Conservation (phyloP, 2,329 filamentous ascomycete species). For the Parastagonospora avenae region DNA sequence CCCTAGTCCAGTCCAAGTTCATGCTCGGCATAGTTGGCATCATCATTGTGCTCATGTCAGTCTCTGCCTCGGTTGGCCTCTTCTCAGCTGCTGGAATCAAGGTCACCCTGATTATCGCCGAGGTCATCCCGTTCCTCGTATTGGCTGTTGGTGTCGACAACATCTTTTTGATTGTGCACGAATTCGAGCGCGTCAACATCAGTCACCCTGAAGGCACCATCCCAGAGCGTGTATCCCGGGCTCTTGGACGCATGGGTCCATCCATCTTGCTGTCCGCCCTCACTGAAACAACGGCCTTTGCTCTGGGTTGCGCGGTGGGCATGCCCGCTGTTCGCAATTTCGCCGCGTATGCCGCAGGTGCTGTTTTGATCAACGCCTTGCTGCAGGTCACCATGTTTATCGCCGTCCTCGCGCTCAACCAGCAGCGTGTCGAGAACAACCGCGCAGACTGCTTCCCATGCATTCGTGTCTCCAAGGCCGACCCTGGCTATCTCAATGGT, state of each 20-base stretch:
- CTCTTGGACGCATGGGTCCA: slow-evolving; percentile 94
- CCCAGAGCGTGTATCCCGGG: slow-evolving; percentile 81
- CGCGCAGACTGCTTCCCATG: slow-evolving; percentile 93
- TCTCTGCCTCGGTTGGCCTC: slow-evolving; percentile 89
- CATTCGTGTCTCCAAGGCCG: slow-evolving; percentile 76
- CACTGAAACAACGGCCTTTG: slow-evolving; percentile 92
- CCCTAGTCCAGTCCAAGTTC: slow-evolving; percentile 95
- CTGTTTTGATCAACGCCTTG: slow-evolving; percentile 96
- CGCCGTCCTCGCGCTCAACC: slow-evolving; percentile 88
- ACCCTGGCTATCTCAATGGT: slow-evolving; percentile 67
- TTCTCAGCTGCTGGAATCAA: slow-evolving; percentile 93
- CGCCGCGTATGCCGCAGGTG: slow-evolving; percentile 92
- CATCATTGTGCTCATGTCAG: slow-evolving; percentile 95
- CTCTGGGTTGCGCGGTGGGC: slow-evolving; percentile 88
- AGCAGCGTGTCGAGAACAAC: slow-evolving; percentile 84
- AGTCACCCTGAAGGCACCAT: slow-evolving; percentile 89
- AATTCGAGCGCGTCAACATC: slow-evolving; percentile 93
- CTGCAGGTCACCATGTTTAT: slow-evolving; percentile 97
- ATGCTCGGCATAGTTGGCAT: slow-evolving; percentile 94
- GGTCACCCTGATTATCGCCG: slow-evolving; percentile 95
- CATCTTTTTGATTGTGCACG: slow-evolving; percentile 97
- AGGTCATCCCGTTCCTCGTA: slow-evolving; percentile 97
- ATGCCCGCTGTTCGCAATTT: slow-evolving; percentile 99
- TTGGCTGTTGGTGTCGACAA: slow-evolving; percentile 97
- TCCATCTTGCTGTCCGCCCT: slow-evolving; percentile 95